Conservation (phyloP, 176 grass and related monocot species). For the Elymus sibiricus region DNA sequence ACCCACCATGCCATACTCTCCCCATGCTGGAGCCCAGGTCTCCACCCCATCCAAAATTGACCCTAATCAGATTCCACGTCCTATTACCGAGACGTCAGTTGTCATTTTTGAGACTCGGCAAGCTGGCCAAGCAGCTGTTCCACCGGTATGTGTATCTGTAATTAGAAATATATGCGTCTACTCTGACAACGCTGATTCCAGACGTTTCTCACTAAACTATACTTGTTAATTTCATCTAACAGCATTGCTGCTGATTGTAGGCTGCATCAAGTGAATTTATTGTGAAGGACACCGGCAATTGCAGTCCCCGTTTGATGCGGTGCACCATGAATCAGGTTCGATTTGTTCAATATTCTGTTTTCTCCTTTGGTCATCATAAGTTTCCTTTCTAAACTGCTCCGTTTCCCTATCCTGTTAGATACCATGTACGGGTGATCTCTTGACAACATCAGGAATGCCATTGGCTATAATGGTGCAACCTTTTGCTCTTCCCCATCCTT, state of each 20-base stretch:
- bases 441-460: constrained; percentile 83
- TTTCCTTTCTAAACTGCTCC: constrained; percentile 21
- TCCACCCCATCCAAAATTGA: constrained; percentile 80
- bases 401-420: constrained; percentile 56
- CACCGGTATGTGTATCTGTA: constrained; percentile 57
- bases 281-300: constrained; percentile 85
- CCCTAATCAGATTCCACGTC: constrained; percentile 79
- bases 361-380: neutral
- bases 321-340: constrained; percentile 88
- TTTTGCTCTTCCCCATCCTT: constrained; percentile 72
- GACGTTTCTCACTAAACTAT: neutral
- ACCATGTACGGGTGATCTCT: constrained; percentile 79
- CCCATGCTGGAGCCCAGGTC: constrained; percentile 58
- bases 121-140: constrained; percentile 62
- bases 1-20: constrained; percentile 55
- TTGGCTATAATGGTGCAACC: constrained; percentile 85
- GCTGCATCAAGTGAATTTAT: constrained; percentile 73
- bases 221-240: neutral
- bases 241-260: constrained; percentile 29
- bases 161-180: neutral
- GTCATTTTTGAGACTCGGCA: constrained; percentile 65
- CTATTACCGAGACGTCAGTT: constrained; percentile 51
- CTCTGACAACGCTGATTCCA: neutral
- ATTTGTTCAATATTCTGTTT: neutral
- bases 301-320: constrained; percentile 77